These are phyloP conservation scores for Antrodiella citrinella DNA, from an alignment of 768 basidiomycete species.

Conservation along the genomic window DNA sequence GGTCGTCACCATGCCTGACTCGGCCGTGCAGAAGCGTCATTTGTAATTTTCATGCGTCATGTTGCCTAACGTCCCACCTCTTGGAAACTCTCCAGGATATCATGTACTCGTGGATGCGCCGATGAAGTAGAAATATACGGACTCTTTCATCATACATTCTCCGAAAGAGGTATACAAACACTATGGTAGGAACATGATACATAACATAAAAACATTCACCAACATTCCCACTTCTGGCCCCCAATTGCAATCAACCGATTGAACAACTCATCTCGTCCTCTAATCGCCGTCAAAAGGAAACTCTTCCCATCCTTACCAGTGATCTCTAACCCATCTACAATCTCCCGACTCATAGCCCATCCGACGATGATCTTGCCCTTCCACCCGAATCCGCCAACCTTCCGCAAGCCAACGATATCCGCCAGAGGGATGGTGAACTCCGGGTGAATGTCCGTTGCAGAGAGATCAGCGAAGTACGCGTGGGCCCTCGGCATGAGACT, in stretches of 20 bases:
- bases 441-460: constrained; percentile 12
- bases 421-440: constrained; percentile 23
- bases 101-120: too few species aligned
- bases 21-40: too few species aligned
- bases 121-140: too few species aligned
- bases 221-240: constrained; percentile 22
- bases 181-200: too few species aligned
- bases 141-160: too few species aligned
- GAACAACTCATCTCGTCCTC: constrained; percentile 27
- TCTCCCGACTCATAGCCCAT: constrained; percentile 22
- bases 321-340: constrained; percentile 25
- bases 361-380: constrained; percentile 31
- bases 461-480: constrained; percentile 2
- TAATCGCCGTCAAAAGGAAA: constrained; percentile 21
- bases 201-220: too few species aligned
- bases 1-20: too few species aligned
- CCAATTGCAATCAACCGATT: constrained; percentile 24
- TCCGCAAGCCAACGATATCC: constrained; percentile 23
- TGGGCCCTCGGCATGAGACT: background rate
- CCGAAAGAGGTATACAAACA: too few species aligned
- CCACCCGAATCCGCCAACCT: constrained; percentile 31
- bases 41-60: too few species aligned
- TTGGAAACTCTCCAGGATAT: too few species aligned
- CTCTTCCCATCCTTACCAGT: constrained; percentile 16
- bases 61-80: too few species aligned